Evolutionary conservation across 2,329 filamentous ascomycete genomes (phyloP).

Genomic region (Elsinoe ampelina): DNA sequence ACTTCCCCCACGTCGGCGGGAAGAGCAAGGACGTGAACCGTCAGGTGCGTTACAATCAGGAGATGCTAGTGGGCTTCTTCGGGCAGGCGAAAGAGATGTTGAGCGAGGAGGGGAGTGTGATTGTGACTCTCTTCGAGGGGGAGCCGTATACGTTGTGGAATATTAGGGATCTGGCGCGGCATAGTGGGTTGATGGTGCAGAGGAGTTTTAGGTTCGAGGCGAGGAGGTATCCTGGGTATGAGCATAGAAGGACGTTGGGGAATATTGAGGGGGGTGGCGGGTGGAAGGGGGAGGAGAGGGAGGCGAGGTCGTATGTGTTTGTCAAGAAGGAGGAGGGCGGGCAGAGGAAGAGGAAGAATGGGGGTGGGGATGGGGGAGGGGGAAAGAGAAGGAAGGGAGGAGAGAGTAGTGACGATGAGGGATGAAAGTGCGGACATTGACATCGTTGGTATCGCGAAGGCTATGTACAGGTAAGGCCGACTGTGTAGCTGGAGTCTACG

Average conservation of each 20-base stretch:
- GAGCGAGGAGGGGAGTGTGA: slow-evolving; percentile 49
- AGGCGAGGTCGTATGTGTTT: slow-evolving; percentile 40
- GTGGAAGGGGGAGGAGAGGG: slow-evolving; percentile 42
- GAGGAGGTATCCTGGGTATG: slow-evolving; percentile 61
- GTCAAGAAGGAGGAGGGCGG: slow-evolving; percentile 26
- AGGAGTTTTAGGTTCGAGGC: slow-evolving; percentile 62
- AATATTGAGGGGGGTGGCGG: slow-evolving; percentile 37
- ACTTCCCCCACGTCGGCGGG: slow-evolving; percentile 94
- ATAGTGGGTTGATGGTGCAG: slow-evolving; percentile 61
- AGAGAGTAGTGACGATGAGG: slow-evolving; percentile 20
- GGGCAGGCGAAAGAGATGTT: slow-evolving; percentile 44
- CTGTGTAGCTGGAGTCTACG: slow-evolving; percentile 35
- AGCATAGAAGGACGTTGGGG: slow-evolving; percentile 63
- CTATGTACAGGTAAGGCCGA: not conserved
- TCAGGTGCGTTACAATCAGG: slow-evolving; percentile 86
- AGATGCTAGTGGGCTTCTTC: slow-evolving; percentile 64
- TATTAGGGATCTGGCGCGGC: slow-evolving; percentile 73
- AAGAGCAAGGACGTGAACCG: slow-evolving; percentile 87
- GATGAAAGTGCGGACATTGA: slow-evolving; percentile 7
- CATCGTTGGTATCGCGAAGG: slow-evolving; percentile 23
- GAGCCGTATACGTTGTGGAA: slow-evolving; percentile 97
- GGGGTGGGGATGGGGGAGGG: slow-evolving; percentile 11
- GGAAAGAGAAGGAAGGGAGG: slow-evolving; percentile 19
- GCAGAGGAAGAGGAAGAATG: slow-evolving; percentile 14
- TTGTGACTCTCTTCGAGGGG: slow-evolving; percentile 85